Conservation (phyloP, 805 yeast genomes). For the Schizosaccharomyces cryophilus region DNA sequence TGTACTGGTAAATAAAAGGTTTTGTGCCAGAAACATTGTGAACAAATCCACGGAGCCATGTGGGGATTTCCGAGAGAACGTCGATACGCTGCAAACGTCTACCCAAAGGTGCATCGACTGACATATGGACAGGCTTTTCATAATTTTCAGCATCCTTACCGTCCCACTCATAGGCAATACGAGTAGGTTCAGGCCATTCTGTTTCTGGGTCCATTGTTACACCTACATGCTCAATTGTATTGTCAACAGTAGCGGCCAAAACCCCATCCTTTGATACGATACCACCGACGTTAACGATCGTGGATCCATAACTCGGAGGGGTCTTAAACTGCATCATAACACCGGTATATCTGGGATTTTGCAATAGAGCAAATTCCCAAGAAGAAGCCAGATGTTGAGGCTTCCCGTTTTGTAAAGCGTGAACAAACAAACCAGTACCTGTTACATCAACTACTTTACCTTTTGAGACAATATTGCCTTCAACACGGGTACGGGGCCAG, state of each 20-base stretch:
- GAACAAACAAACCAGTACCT: constrained; percentile 51
- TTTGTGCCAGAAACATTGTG: constrained; percentile 87
- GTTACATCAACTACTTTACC: constrained; percentile 16
- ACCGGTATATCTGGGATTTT: constrained; percentile 46
- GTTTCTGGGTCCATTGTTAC: constrained; percentile 38
- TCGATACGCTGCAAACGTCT: constrained; percentile 71
- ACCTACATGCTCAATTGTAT: constrained; percentile 34
- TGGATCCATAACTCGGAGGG: constrained; percentile 66
- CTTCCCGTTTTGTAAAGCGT: constrained; percentile 97
- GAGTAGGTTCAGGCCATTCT: constrained; percentile 75
- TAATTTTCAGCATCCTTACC: constrained; percentile 19
- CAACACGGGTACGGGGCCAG: constrained; percentile 72
- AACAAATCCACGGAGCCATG: constrained; percentile 75
- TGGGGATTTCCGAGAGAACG: constrained; percentile 92
- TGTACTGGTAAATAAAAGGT: constrained; percentile 88
- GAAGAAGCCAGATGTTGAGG: constrained; percentile 96
- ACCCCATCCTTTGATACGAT: constrained; percentile 41
- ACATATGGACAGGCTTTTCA: constrained; percentile 11
- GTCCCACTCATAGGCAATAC: constrained; percentile 32
- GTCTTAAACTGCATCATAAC: constrained; percentile 89
- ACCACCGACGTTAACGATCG: constrained; percentile 60
- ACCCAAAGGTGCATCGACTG: constrained; percentile 29
- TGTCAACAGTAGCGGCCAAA: constrained; percentile 38
- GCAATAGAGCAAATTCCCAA: constrained; percentile 87
- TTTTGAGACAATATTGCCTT: constrained; percentile 35